Percentiles rank a stretch among this genome's conserved stretches.
These are phyloP conservation scores for Rutidosis leptorrhynchoides DNA, from an alignment of 129 eudicot genomes.

Conservation along the genomic window DNA sequence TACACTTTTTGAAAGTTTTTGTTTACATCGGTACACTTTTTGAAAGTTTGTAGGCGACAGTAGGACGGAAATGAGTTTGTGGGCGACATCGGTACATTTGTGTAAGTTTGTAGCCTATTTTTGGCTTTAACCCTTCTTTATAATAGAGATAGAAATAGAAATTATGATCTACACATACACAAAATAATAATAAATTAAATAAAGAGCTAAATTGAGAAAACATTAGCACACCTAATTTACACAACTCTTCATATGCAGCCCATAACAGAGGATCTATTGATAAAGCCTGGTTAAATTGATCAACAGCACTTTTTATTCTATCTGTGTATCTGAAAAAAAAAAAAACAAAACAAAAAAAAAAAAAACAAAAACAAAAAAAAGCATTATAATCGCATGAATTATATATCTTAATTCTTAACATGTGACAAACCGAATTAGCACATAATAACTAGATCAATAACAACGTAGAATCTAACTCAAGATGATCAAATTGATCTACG, in stretches of 20 bases:
- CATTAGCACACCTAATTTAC: conserved; percentile 63
- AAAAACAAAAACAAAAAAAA: no score
- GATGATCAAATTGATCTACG: not conserved
- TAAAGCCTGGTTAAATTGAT: conserved; percentile 88
- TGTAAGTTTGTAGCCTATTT: no score
- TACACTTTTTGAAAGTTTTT: no score
- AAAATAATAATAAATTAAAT: not conserved
- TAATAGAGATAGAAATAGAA: no score
- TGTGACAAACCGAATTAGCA: conserved; percentile 10
- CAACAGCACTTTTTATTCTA: conserved; percentile 68
- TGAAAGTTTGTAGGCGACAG: no score
- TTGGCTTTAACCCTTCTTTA: no score
- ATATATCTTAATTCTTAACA: conserved; percentile 13
- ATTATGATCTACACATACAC: no score
- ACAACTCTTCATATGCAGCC: conserved; percentile 97
- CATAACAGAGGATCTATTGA: conserved; percentile 88
- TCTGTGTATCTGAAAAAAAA: conserved; percentile 91
- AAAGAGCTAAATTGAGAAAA: not conserved
- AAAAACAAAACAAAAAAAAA: no score
- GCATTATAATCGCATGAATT: conserved; percentile 15
- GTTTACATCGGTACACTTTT: no score
- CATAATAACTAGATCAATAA: conserved; percentile 16
- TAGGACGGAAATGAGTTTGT: no score
- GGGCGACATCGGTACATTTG: no score
- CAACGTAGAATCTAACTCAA: conserved; percentile 4